Evolutionary conservation across 1,284 basidiomycete genomes (phyloP), one percentile per base, ranked within the genome.

Genomic region (Abortiporus biennis): DNA sequence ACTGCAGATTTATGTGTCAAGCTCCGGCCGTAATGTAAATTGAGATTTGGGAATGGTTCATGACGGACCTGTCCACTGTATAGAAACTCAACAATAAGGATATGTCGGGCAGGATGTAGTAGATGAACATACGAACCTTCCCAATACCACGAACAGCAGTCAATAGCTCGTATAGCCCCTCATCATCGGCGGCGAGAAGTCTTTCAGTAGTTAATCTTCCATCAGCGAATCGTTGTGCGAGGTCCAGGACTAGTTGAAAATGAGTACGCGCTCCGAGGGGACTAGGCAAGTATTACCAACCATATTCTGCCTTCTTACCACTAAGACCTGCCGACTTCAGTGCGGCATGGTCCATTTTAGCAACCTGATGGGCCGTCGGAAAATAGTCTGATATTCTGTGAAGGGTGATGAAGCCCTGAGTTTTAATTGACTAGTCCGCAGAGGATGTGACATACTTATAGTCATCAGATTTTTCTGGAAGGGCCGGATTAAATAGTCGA

Each of bases 111-210:
- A 8, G n/a, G 21, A 36, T 15, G 20, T 22, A 11, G 9, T 35
- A 8, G 17, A 13, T 23, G 8, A 45, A 22, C 42, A 31, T 2
- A 64, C 78, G 56, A 54, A 85, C 85, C 53, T 68, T 71, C 36
- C 90, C 90, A 47, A 92, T 88, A 0, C 91, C 91, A 50, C 84
- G 71, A 4, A 92, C 85, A 51, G 78, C 80, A 20, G 80, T 83
- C 15, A 95, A 71, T 63, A 88, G 80, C 46, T 80, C 71, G 3
- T 76, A 70, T 4, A 94, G 68, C 54, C 88, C 79, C 44, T 89
- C 82, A 50, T 92, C 88, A 39, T 74, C 66, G 5, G 84, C 84
- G 43, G 76, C 65, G 11, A 82, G 63, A 4, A 95, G 64, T 53
- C 84, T 84, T 47, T 79, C 67, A 2, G 83, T 82, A 1, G 83